A percentile compares a stretch with the other conserved stretches of the same genome.
These are phyloP conservation scores for Middelhovenomyces tepae DNA, from an alignment of 805 yeast genomes.

Conservation along the genomic window DNA sequence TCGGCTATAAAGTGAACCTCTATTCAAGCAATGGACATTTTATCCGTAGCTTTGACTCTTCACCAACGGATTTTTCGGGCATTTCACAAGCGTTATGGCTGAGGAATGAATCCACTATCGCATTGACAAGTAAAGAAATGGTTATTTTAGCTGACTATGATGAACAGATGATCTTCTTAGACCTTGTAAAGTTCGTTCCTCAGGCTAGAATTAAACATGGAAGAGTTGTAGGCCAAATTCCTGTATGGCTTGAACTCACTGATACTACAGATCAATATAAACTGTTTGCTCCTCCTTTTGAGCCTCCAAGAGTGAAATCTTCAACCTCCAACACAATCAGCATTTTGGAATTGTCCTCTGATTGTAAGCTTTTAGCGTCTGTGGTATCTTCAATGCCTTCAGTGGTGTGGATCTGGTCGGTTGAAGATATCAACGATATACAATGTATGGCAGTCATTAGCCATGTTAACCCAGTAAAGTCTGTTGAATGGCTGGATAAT, in stretches of 20 bases:
- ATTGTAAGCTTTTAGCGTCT: conserved; percentile 11
- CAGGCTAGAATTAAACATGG: conserved; percentile 13
- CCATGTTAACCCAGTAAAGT: conserved; percentile 3
- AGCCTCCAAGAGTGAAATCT: conserved; percentile 1
- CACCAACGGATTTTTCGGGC: conserved; percentile 1
- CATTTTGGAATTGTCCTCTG: conserved; percentile 10
- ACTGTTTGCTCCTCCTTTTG: conserved; percentile 7
- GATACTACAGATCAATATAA: conserved; percentile 7
- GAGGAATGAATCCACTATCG: conserved; percentile 8
- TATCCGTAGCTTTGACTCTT: conserved; percentile 6
- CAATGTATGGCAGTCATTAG: conserved; percentile 6
- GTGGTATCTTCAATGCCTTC: conserved; percentile 11
- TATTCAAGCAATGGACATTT: conserved; percentile 14
- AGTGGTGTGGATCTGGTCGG: conserved; percentile 17
- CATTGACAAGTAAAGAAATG: conserved; percentile 9
- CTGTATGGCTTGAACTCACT: conserved; percentile 13
- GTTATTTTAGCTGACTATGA: conserved; percentile 15
- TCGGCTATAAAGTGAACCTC: conserved; percentile 13
- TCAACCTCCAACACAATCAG: conserved; percentile 8
- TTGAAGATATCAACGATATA: conserved; percentile 4
- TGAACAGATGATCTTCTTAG: conserved; percentile 12
- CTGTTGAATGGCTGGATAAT: background rate
- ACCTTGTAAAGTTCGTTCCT: conserved; percentile 9
- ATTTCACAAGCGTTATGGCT: conserved; percentile 9
- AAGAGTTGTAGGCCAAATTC: conserved; percentile 9